These are phyloP conservation scores for Xylaria digitata DNA, from an alignment of 2,329 filamentous ascomycete species.

Conservation along the genomic window DNA sequence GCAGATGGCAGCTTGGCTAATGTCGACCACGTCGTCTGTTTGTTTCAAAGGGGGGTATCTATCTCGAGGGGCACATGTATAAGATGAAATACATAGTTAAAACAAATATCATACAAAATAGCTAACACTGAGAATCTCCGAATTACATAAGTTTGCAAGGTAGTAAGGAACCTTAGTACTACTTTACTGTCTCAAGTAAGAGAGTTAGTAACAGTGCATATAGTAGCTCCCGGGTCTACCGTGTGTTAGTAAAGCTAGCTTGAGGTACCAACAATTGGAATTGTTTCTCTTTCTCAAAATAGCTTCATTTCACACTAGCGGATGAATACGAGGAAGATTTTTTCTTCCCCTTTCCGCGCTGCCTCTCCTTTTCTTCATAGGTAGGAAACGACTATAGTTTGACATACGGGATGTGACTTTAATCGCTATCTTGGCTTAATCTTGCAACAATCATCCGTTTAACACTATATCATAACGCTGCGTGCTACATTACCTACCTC, in stretches of 20 bases:
- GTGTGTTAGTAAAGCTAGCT: conserved; percentile 5
- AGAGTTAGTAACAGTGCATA: not conserved
- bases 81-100: too few relatives aligned
- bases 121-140: too few relatives aligned
- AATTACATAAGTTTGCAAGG: too few relatives aligned
- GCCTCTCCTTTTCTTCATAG: not conserved
- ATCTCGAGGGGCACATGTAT: too few relatives aligned
- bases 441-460: not conserved
- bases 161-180: too few relatives aligned
- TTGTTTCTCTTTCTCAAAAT: conserved; percentile 6
- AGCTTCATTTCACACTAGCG: not conserved
- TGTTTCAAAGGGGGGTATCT: not conserved
- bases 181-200: not conserved
- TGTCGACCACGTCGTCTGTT: not conserved
- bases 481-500: not conserved
- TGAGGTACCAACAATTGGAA: not conserved
- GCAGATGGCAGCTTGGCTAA: not conserved
- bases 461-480: not conserved
- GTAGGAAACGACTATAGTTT: not conserved
- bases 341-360: not conserved
- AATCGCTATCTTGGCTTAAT: not conserved
- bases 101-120: too few relatives aligned
- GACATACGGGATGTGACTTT: not conserved
- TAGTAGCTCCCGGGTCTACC: not conserved
- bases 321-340: not conserved